A percentile compares a stretch with the other conserved stretches of the same genome.
These are phyloP conservation scores for Hypoxylon subgilvum DNA, from an alignment of 495 filamentous ascomycete species.

Conservation along the genomic window DNA sequence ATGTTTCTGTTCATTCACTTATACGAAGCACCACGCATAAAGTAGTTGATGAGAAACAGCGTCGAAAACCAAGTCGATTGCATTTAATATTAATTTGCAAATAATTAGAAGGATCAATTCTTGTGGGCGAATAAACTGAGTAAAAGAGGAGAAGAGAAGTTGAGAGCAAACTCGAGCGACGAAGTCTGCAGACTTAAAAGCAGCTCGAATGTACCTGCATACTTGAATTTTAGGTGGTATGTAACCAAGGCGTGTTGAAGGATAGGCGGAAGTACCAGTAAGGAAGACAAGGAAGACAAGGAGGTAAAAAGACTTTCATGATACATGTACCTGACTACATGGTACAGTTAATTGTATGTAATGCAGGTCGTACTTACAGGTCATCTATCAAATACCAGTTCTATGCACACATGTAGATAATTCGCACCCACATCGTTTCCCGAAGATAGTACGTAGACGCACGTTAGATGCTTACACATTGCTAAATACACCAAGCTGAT, in stretches of 20 bases:
- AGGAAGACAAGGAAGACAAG: neutral
- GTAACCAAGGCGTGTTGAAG: neutral
- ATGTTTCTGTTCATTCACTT: constrained; percentile 21
- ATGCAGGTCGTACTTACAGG: neutral
- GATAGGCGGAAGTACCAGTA: neutral
- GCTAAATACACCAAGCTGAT: constrained; percentile 9
- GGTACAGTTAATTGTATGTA: too few species aligned
- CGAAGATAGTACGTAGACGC: neutral
- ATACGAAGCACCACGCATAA: constrained; percentile 38
- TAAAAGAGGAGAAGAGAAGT: constrained; percentile 7
- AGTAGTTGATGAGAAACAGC: constrained; percentile 33
- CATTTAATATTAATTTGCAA: constrained; percentile 28
- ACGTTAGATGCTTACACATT: constrained; percentile 16
- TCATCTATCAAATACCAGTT: constrained; percentile 6
- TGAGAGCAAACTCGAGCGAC: constrained; percentile 11
- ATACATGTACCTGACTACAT: neutral
- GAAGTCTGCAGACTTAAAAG: constrained; percentile 18
- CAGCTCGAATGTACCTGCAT: constrained; percentile 5
- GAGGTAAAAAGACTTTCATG: neutral
- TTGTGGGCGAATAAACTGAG: constrained; percentile 3
- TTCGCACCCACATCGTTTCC: constrained; percentile 6
- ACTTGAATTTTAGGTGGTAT: too few species aligned
- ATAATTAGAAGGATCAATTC: neutral
- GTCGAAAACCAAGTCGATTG: constrained; percentile 22
- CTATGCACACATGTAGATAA: constrained; percentile 8